A percentile compares a stretch with the other conserved stretches of the same genome.
These are phyloP conservation scores for Sisymbrium irio DNA, from an alignment of 345 rosid species.

Conservation along the genomic window DNA sequence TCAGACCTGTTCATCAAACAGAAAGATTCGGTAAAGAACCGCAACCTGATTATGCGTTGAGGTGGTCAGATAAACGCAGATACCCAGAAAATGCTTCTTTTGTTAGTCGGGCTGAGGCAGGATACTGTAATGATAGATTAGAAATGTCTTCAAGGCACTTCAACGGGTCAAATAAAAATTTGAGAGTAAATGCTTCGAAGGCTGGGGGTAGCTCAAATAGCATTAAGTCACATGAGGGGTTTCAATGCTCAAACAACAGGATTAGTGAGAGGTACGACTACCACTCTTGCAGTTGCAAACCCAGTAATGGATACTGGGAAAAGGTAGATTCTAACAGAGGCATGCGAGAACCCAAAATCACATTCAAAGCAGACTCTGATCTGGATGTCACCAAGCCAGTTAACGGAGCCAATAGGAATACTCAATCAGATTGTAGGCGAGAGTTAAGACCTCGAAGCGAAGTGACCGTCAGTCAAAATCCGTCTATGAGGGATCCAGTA, in stretches of 20 bases:
- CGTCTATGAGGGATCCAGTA: constrained; percentile 43
- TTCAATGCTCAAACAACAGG: constrained; percentile 43
- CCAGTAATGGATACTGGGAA: constrained; percentile 48
- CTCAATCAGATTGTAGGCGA: constrained; percentile 44
- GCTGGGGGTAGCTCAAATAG: constrained; percentile 44
- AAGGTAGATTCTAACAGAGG: constrained; percentile 57
- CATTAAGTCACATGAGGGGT: constrained; percentile 50
- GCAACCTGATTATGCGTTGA: constrained; percentile 47
- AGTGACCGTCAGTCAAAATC: constrained; percentile 31
- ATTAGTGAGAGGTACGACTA: constrained; percentile 55
- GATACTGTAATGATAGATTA: constrained; percentile 50
- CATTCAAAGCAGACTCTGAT: constrained; percentile 51
- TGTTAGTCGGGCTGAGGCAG: constrained; percentile 46
- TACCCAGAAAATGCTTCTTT: constrained; percentile 44
- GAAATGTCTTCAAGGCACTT: constrained; percentile 50
- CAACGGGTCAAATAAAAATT: constrained; percentile 47
- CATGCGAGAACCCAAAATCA: constrained; percentile 47
- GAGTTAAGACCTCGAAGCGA: constrained; percentile 57
- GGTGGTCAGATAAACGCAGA: constrained; percentile 55
- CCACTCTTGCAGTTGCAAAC: constrained; percentile 66
- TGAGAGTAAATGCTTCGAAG: constrained; percentile 49
- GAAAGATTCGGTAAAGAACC: constrained; percentile 53
- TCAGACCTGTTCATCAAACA: constrained; percentile 52
- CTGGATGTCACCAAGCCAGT: constrained; percentile 59
- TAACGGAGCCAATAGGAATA: constrained; percentile 50